Base-by-base conservation (phyloP, 768 basidiomycete species). In the Cubamyces sp. region DNA sequence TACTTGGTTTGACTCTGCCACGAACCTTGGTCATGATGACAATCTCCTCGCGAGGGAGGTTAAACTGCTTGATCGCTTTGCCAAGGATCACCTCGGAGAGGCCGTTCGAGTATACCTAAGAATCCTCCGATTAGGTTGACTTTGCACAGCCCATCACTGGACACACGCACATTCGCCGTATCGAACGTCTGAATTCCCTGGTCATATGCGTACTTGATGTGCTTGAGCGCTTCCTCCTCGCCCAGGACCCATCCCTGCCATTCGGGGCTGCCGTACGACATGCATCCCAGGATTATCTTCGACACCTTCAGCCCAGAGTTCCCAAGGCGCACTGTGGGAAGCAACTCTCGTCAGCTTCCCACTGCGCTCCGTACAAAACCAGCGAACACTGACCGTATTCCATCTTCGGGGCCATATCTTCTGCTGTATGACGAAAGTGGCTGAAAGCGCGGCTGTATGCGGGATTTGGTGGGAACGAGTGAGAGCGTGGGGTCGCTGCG, bases 11-110 rank as follows among this genome's bases (percentile, higher is more conserved):
- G 39, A 16, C 8, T 40, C 16, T 40, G 39, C 26, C 25, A 23
- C 7, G 4, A 28, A 73, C 71, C 75, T 84, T 85, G 49, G 82
- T 83, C 70, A 84, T 73, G 52, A 85, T 75, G 11, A 84, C 82
- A 34, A 83, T 65, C 60, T 78, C 75, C 19, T 81, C 80, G 16
- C 83, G 75, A 1, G 81, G 82, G 6, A 81, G 69, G 30, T 78
- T 64, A 54, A 77, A 70, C 66, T 77, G 65, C 66, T 79, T 81
- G 66, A 84, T 75, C 5, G 79, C 79, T 55, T 80, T 78, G 15
- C 82, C 81, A 25, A 82, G 70, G 61, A 82, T 75, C 40, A 68
- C 53, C 66, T 83, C 82, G 0, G 77, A 78, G 1, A 70, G 55
- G 7, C 79, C 79, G 45, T 77, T 72, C 9, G 74, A 75, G 61